Conservation (phyloP, 83 land plant species). For the Diphasiastrum complanatum region DNA sequence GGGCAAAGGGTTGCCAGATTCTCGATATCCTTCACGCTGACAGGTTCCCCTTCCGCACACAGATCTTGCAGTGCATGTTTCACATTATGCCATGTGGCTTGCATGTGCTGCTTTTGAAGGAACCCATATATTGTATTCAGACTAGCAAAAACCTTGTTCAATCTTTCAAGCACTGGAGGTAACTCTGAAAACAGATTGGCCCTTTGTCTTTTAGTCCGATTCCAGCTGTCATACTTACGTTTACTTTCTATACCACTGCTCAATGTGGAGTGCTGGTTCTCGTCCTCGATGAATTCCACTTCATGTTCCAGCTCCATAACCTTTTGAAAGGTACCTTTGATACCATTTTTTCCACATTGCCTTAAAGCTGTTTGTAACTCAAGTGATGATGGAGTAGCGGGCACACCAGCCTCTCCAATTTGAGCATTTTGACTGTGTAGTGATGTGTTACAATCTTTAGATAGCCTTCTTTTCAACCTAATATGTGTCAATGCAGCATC, state of each 20-base stretch:
- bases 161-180: conserved; percentile 50
- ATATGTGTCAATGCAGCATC: no score
- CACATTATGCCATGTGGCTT: conserved; percentile 44
- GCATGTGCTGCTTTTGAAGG: conserved; percentile 38
- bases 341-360: no score
- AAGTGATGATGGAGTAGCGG: no score
- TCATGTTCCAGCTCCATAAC: no score
- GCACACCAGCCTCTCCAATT: no score
- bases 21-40: conserved; percentile 46
- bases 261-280: no score
- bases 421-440: no score
- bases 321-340: no score
- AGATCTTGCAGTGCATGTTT: conserved; percentile 45
- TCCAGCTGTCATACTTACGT: neutral
- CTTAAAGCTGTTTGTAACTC: no score
- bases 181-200: conserved; percentile 24
- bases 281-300: no score
- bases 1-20: conserved; percentile 63
- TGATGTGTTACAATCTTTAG: no score
- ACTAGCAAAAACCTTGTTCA: conserved; percentile 48
- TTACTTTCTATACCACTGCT: neutral
- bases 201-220: neutral
- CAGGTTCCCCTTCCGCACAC: conserved; percentile 25
- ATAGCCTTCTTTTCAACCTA: no score
- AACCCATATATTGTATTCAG: conserved; percentile 54